These are phyloP conservation scores for Capsicum baccatum DNA, from an alignment of 257 asterid species.

Conservation along the genomic window DNA sequence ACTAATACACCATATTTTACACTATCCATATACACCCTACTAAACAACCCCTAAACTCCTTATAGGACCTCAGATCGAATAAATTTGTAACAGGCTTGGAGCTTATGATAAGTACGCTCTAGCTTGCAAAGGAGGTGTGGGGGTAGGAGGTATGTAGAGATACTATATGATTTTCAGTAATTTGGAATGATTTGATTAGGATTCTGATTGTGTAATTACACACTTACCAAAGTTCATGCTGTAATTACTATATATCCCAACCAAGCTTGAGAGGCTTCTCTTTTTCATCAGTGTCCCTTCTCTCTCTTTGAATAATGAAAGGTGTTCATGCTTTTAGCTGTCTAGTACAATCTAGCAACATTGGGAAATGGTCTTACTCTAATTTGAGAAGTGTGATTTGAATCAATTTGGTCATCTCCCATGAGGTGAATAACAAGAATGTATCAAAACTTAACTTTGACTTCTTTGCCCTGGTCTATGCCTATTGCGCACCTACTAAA, in stretches of 20 bases:
- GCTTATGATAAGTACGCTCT: not conserved
- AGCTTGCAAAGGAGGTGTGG: not conserved
- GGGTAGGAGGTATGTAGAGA: constrained; percentile 52
- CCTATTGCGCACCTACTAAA: not conserved
- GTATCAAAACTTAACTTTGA: not conserved
- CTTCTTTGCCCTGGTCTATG: not conserved
- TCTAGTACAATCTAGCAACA: not conserved
- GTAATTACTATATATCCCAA: constrained; percentile 40
- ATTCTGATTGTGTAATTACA: not conserved
- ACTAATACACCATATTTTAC: no score
- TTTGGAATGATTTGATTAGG: constrained; percentile 51
- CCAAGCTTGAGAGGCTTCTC: constrained; percentile 97
- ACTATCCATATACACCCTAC: no score
- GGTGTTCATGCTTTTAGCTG: not conserved
- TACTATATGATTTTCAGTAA: constrained; percentile 40
- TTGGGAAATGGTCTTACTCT: not conserved
- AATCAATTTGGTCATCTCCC: not conserved
- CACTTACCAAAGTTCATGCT: not conserved
- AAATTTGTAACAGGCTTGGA: not conserved
- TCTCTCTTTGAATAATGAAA: not conserved
- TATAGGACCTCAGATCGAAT: not conserved
- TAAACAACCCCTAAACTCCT: not conserved
- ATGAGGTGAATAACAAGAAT: not conserved
- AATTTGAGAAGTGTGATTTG: constrained; percentile 6
- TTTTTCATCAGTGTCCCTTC: not conserved